Conservation (phyloP, 257 asterid genomes). For the Cruciata laevipes region DNA sequence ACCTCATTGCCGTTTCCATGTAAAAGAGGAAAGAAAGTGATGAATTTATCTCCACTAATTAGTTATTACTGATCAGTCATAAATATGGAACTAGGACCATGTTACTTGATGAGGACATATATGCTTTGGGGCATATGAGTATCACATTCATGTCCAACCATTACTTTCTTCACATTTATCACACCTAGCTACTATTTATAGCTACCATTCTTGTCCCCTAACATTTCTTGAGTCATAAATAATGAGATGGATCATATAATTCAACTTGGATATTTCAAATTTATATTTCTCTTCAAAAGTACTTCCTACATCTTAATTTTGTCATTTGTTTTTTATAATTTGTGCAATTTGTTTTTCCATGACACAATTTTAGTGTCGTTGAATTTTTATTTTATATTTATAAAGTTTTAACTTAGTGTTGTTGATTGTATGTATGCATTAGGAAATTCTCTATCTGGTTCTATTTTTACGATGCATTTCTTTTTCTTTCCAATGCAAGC, state of each 20-base stretch:
- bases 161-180: slow-evolving; percentile 4
- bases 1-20: neutral
- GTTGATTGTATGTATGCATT: no score
- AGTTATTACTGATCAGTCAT: neutral
- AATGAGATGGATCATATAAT: neutral
- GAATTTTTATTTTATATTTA: no score
- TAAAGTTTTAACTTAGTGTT: no score
- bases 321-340: neutral
- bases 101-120: slow-evolving; percentile 3
- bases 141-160: neutral
- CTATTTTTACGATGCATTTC: no score
- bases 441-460: no score
- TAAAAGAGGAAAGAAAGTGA: no score
- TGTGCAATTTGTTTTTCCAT: no score
- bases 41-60: neutral
- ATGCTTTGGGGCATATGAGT: slow-evolving; percentile 10
- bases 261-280: neutral
- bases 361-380: no score
- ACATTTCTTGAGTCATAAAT: neutral
- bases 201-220: neutral
- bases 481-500: no score
- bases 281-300: neutral
- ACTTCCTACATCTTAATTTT: neutral
- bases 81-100: neutral
- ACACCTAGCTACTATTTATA: slow-evolving; percentile 1